phyloP scores from a whole-genome alignment of 139 green algal genomes.

The Chlorella sp. region DNA sequence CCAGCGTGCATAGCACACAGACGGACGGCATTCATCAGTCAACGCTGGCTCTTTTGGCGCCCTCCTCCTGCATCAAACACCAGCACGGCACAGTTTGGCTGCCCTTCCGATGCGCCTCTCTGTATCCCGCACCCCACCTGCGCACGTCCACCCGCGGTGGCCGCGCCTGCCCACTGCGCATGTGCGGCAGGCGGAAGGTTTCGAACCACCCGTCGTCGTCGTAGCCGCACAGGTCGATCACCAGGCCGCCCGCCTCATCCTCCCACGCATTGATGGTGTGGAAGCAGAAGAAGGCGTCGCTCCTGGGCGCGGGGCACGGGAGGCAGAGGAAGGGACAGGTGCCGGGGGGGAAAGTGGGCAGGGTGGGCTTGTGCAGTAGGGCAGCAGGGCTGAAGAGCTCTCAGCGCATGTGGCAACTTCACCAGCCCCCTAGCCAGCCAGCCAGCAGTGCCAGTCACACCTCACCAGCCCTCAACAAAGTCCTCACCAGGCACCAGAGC shows the following conservation, averaged over 20 bases:
- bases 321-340: not conserved
- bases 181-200: not conserved
- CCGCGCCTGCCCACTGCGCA: not conserved
- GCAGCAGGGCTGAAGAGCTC: not conserved
- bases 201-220: conserved; percentile 10
- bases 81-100: not conserved
- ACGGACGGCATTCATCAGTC: too few species aligned
- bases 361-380: not conserved
- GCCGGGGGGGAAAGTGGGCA: not conserved
- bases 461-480: too few species aligned
- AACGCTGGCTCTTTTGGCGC: too few species aligned
- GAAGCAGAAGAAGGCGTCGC: conserved; percentile 44
- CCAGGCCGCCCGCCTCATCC: conserved; percentile 4
- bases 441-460: too few species aligned
- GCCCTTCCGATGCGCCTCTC: not conserved
- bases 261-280: conserved; percentile 43
- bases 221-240: conserved; percentile 32
- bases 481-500: too few species aligned
- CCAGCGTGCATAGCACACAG: too few species aligned
- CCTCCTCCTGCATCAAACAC: not conserved
- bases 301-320: not conserved
- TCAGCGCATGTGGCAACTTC: not conserved
- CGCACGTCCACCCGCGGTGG: not conserved
- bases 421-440: too few species aligned
- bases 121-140: not conserved